phyloP scores from a whole-genome alignment of 768 basidiomycete species.

The Russula olivacea region DNA sequence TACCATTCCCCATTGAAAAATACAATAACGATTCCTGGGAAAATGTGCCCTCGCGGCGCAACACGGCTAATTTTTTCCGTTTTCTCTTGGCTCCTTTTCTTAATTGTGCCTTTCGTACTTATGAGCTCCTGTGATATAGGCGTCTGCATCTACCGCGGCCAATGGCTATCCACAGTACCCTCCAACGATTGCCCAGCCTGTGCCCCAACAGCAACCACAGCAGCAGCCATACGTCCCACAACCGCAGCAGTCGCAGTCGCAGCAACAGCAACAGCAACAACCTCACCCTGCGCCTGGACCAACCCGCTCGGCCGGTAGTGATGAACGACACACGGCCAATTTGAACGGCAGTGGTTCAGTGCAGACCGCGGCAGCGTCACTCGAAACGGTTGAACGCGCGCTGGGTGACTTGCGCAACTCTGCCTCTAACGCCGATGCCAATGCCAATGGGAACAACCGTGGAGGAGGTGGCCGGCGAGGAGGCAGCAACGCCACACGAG shows the following conservation, averaged over 20 bases:
- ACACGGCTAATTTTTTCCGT: slow-evolving; percentile 49
- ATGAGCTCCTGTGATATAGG: slow-evolving; percentile 32
- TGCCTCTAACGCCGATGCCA: slow-evolving; percentile 31
- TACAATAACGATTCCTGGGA: slow-evolving; percentile 42
- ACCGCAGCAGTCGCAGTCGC: slow-evolving; percentile 17
- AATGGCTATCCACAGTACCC: slow-evolving; percentile 26
- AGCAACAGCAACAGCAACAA: slow-evolving; percentile 22
- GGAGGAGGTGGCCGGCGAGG: slow-evolving; percentile 35
- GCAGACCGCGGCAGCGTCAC: slow-evolving; percentile 66
- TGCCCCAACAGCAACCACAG: slow-evolving; percentile 21
- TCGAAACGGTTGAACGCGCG: slow-evolving; percentile 64
- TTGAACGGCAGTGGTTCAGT: slow-evolving; percentile 43
- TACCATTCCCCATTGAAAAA: slow-evolving; percentile 34
- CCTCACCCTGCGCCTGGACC: slow-evolving; percentile 1
- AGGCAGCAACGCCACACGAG: slow-evolving; percentile 16
- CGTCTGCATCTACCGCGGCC: slow-evolving; percentile 42
- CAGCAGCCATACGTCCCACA: slow-evolving; percentile 28
- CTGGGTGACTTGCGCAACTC: slow-evolving; percentile 42
- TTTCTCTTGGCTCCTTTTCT: slow-evolving; percentile 38
- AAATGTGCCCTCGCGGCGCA: slow-evolving; percentile 42
- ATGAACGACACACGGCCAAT: slow-evolving; percentile 31
- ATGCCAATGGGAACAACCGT: slow-evolving; percentile 30
- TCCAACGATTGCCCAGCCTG: slow-evolving; percentile 27
- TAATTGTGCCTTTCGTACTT: slow-evolving; percentile 2
- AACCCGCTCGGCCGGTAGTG: slow-evolving; percentile 25